These are phyloP conservation scores for Oidiodendron maius DNA, from an alignment of 495 filamentous ascomycete species.

Conservation along the genomic window DNA sequence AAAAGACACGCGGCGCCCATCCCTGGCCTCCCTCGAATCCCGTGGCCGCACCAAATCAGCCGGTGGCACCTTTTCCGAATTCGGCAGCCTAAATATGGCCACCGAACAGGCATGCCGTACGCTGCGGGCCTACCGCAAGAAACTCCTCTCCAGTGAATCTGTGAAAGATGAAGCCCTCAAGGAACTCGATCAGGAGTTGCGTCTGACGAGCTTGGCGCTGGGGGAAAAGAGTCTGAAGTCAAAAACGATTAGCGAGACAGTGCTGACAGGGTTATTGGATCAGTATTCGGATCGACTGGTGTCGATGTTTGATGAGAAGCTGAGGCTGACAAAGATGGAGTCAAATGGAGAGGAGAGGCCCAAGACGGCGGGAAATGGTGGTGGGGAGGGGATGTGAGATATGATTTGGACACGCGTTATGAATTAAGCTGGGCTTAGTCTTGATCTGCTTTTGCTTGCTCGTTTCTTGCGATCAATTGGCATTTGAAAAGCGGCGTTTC, in stretches of 20 bases:
- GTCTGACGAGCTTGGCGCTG: conserved; percentile 65
- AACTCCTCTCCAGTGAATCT: conserved; percentile 57
- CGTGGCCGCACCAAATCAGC: conserved; percentile 49
- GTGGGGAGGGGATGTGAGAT: no score
- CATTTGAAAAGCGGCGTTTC: no score
- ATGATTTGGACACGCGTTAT: no score
- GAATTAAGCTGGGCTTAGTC: no score
- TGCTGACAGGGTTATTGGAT: conserved; percentile 60
- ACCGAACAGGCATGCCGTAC: conserved; percentile 77
- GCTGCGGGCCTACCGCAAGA: conserved; percentile 77
- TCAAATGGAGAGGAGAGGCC: conserved; percentile 12
- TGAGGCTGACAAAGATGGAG: conserved; percentile 31
- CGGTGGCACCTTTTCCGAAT: conserved; percentile 37
- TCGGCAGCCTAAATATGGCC: conserved; percentile 63
- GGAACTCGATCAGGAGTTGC: conserved; percentile 76
- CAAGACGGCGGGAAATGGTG: conserved; percentile 20
- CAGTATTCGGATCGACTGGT: conserved; percentile 66
- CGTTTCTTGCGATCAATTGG: no score
- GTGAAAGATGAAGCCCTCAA: conserved; percentile 59
- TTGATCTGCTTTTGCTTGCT: no score
- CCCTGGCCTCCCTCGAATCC: conserved; percentile 55
- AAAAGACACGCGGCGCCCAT: conserved; percentile 40
- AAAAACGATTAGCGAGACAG: conserved; percentile 47
- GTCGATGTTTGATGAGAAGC: conserved; percentile 64
- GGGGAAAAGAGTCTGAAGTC: conserved; percentile 48